Percentiles rank a stretch among this genome's conserved stretches.
phyloP scores from a whole-genome alignment of 306 rosid species.

The Glycyrrhiza uralensis region DNA sequence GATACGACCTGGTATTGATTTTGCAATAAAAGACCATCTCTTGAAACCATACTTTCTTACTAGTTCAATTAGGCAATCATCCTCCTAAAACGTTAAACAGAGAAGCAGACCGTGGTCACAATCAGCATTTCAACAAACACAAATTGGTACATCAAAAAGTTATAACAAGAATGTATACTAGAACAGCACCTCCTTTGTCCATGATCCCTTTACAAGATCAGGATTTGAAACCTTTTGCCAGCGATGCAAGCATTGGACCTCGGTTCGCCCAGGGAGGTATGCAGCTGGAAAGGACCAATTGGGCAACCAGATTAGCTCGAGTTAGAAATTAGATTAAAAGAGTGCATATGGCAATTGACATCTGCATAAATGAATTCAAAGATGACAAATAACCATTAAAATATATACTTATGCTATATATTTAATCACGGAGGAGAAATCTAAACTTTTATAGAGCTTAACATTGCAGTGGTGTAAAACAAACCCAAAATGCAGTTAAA shows the following conservation, averaged over 20 bases:
- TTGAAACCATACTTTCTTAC: conserved; percentile 45
- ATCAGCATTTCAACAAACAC: background rate
- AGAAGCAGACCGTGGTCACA: background rate
- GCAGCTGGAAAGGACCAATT: conserved; percentile 34
- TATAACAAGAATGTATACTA: background rate
- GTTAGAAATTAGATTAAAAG: background rate
- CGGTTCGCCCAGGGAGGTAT: conserved; percentile 41
- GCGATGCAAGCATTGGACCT: conserved; percentile 55
- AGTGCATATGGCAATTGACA: background rate
- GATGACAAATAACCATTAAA: background rate
- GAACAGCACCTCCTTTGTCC: conserved; percentile 57
- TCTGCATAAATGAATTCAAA: background rate
- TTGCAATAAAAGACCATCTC: conserved; percentile 54
- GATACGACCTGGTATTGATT: conserved; percentile 54
- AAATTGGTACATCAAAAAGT: background rate
- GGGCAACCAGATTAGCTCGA: background rate
- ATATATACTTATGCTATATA: background rate
- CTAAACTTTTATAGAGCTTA: background rate
- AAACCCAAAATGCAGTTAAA: background rate
- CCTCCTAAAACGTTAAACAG: conserved; percentile 45
- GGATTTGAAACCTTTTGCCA: conserved; percentile 64
- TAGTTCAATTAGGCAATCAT: conserved; percentile 40
- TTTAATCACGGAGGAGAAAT: background rate
- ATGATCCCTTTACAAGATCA: conserved; percentile 54
- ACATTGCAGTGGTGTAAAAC: background rate